Percentiles rank a stretch among this genome's conserved stretches.
Evolutionary conservation across 2,329 filamentous ascomycete species (phyloP).

Genomic region (Colletotrichum cuscutae): DNA sequence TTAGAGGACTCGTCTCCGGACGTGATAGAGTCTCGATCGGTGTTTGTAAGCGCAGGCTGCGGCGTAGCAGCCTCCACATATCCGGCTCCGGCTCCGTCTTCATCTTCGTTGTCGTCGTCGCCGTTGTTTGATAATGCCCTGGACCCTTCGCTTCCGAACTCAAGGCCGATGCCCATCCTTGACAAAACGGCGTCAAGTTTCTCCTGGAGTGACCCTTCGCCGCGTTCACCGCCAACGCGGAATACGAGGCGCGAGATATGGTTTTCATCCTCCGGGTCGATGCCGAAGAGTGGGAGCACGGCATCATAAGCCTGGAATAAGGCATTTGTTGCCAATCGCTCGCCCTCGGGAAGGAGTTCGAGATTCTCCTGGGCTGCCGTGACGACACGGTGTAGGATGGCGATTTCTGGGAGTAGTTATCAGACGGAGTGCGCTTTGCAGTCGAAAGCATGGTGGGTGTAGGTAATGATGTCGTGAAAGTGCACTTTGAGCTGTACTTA

Average conservation of each 20-base stretch:
- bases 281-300: slow-evolving; percentile 75
- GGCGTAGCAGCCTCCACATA: not conserved
- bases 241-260: slow-evolving; percentile 83
- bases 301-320: slow-evolving; percentile 85
- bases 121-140: slow-evolving; percentile 12
- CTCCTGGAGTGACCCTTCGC: slow-evolving; percentile 68
- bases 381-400: slow-evolving; percentile 81
- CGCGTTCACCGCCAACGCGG: slow-evolving; percentile 75
- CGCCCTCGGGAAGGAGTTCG: slow-evolving; percentile 64
- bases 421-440: slow-evolving; percentile 1
- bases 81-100: not conserved
- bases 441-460: not conserved
- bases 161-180: slow-evolving; percentile 77
- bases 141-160: slow-evolving; percentile 54
- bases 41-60: not conserved
- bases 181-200: slow-evolving; percentile 77
- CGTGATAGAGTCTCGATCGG: not conserved
- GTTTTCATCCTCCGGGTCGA: slow-evolving; percentile 78
- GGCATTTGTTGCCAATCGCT: slow-evolving; percentile 77
- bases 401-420: slow-evolving; percentile 70
- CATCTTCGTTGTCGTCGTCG: not conserved
- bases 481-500: slow-evolving; percentile 41
- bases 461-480: not conserved
- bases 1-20: not conserved
- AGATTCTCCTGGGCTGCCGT: slow-evolving; percentile 74